phyloP scores from a whole-genome alignment of 257 asterid genomes.

The Eucommia ulmoides region DNA sequence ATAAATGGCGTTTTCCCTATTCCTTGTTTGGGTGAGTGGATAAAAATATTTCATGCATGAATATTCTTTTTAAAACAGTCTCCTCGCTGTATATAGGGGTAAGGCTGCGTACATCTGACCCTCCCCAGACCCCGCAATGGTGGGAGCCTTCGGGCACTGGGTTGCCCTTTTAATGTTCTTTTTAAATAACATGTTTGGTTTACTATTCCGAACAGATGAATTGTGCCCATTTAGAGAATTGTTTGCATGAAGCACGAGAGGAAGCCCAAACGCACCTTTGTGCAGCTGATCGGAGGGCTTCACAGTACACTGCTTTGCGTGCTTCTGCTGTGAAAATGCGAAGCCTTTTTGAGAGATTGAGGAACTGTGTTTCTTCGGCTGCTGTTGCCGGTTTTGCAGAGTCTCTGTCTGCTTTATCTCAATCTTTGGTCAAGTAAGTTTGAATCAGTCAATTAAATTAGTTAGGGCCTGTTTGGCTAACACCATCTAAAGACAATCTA shows the following conservation, averaged over 20 bases:
- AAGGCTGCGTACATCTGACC: too few species aligned
- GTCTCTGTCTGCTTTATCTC: constrained; percentile 57
- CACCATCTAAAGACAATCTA: background rate
- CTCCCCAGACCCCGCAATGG: too few species aligned
- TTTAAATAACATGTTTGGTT: background rate
- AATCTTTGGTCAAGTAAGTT: constrained; percentile 59
- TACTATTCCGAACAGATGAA: background rate
- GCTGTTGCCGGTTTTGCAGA: constrained; percentile 49
- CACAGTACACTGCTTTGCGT: constrained; percentile 76
- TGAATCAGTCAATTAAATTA: background rate
- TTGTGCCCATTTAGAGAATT: constrained; percentile 89
- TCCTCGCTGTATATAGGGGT: too few species aligned
- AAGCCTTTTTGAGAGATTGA: constrained; percentile 75
- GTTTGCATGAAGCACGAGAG: constrained; percentile 90
- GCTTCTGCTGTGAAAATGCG: constrained; percentile 81
- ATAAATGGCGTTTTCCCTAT: too few species aligned
- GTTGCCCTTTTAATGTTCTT: too few species aligned
- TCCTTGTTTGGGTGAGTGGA: too few species aligned
- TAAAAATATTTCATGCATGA: too few species aligned
- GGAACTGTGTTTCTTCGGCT: constrained; percentile 56
- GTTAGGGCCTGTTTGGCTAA: too few species aligned
- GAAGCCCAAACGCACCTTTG: constrained; percentile 52
- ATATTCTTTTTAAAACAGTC: too few species aligned
- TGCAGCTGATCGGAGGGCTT: constrained; percentile 88
- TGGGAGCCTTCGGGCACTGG: too few species aligned